A percentile compares a stretch with the other conserved stretches of the same genome.
Evolutionary conservation across 495 filamentous ascomycete genomes (phyloP).

Genomic region (Sordaria brevicollis): DNA sequence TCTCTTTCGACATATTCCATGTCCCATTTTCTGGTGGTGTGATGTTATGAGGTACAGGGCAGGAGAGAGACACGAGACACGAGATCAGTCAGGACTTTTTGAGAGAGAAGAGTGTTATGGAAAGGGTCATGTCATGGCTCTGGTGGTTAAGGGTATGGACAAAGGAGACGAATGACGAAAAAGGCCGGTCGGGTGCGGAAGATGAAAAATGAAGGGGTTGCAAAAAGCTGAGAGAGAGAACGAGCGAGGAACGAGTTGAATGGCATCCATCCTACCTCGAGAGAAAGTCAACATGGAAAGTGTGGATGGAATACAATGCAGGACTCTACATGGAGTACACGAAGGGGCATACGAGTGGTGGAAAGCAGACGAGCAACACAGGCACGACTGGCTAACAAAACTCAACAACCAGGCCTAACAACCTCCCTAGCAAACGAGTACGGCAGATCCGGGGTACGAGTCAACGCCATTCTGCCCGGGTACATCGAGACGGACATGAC

Average conservation of each 20-base stretch:
- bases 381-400: constrained; percentile 3
- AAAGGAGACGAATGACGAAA: no score
- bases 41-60: background rate
- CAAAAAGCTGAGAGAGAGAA: no score
- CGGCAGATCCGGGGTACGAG: constrained; percentile 46
- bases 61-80: background rate
- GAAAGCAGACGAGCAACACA: background rate
- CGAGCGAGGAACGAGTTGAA: no score
- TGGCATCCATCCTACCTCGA: no score
- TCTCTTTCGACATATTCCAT: background rate
- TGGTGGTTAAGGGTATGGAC: no score
- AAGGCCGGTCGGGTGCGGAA: no score
- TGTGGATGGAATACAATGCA: background rate
- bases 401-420: constrained; percentile 45
- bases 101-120: no score
- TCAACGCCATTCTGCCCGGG: constrained; percentile 75
- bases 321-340: background rate
- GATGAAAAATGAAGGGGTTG: no score
- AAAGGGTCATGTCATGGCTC: no score
- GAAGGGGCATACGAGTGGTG: no score
- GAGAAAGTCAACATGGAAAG: background rate
- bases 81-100: no score
- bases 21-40: background rate
- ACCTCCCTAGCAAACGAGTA: constrained; percentile 58
- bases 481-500: constrained; percentile 78